Evolutionary conservation across 129 eudicot species (phyloP), one percentile per base, ranked within the genome.

Genomic region (Deinandra increscens): DNA sequence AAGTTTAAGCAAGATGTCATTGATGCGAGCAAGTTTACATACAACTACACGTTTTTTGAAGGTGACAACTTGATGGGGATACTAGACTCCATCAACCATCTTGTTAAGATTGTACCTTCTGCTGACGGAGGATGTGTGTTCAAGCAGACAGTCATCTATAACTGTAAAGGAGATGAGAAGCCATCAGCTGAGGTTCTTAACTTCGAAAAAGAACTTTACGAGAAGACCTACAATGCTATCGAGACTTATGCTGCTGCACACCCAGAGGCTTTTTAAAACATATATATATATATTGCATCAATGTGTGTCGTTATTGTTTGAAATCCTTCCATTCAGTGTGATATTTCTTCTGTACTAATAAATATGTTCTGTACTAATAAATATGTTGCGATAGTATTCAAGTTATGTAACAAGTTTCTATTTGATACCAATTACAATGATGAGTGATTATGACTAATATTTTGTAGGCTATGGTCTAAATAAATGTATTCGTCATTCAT

Each of bases 91-190:
- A 51, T 51, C 5, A 51, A 51, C 59, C 59, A 51, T 51, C 29
- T 18, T 51, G 31, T 51, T 15, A 51, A 51, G 59, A 51, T 51
- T 51, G 14, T 51, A 51, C 59, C 59, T 51, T 51, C 59, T 19
- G 29, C 5, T 19, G 59, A 19, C 1, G 33, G 29, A 7, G 59
- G 59, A 51, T 51, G 59, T 0, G 14, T 51, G 19, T 51, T 18
- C 13, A 18, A 51, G 13, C 31, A 51, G 1, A 51, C 59, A 0
- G 14, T 51, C 13, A 9, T 51, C 0, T 51, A 51, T 51, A 51
- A 51, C 6, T 51, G 59, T 2, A 51, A 51, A 51, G 59, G 59
- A 9, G 59, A 51, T 19, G 59, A 51, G 14, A 51, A 51, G 1
- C 59, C 59, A 7, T 51, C 59, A 3, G 29, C 31, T 1, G 59